Evolutionary conservation across 208 protist species (phyloP).

Genomic region (Strigomonas galati): DNA sequence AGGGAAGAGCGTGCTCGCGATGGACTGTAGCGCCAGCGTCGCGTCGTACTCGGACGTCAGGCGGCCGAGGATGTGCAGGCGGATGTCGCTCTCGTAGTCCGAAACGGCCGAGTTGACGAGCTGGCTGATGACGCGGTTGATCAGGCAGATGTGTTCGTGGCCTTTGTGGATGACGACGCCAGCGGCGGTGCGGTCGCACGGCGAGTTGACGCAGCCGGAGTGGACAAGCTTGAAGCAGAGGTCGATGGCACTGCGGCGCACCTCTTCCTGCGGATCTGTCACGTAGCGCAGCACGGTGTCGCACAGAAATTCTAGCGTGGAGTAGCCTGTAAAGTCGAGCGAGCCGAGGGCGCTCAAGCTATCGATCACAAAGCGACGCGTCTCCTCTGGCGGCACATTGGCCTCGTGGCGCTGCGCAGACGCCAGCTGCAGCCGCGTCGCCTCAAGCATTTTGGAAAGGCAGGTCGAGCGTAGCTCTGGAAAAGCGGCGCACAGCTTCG

Average conservation of each 20-base stretch:
- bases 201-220: slow-evolving; percentile 74
- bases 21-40: slow-evolving; percentile 73
- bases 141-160: slow-evolving; percentile 75
- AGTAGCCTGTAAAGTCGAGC: slow-evolving; percentile 87
- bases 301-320: slow-evolving; percentile 81
- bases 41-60: slow-evolving; percentile 73
- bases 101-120: slow-evolving; percentile 84
- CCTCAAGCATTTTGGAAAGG: slow-evolving; percentile 83
- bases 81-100: slow-evolving; percentile 86
- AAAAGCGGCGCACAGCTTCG: slow-evolving; percentile 83
- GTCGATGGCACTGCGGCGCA: slow-evolving; percentile 81
- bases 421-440: slow-evolving; percentile 61
- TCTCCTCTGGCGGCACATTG: slow-evolving; percentile 19
- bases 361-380: slow-evolving; percentile 38
- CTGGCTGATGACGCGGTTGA: slow-evolving; percentile 69
- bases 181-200: slow-evolving; percentile 57
- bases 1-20: slow-evolving; percentile 65
- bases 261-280: slow-evolving; percentile 76
- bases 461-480: slow-evolving; percentile 87
- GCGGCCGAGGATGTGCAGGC: slow-evolving; percentile 75
- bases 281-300: slow-evolving; percentile 78
- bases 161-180: slow-evolving; percentile 80
- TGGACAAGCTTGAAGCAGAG: slow-evolving; percentile 88
- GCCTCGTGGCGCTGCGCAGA: slow-evolving; percentile 17
- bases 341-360: slow-evolving; percentile 65